Conservation (phyloP, 1,284 basidiomycete genomes). For the Cystobasidium slooffiae region DNA sequence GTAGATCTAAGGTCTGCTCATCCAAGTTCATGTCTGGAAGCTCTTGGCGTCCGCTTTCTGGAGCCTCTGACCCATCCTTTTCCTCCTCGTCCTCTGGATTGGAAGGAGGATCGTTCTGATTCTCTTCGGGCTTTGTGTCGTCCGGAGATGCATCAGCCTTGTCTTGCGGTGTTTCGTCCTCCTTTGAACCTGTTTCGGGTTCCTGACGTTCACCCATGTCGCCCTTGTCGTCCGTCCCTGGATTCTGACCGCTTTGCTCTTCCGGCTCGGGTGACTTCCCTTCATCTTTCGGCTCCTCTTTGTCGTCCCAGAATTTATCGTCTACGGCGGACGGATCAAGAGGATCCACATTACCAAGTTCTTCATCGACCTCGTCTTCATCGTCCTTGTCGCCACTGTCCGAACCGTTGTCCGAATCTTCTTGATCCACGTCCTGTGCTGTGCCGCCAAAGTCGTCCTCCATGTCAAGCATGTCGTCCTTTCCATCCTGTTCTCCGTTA, state of each 20-base stretch:
- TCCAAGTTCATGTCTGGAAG: conserved; percentile 63
- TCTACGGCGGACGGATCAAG: conserved; percentile 87
- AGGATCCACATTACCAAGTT: conserved; percentile 80
- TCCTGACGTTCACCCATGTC: conserved; percentile 56
- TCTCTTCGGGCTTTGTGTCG: too few relatives aligned
- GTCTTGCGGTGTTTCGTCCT: conserved; percentile 55
- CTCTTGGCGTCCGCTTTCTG: conserved; percentile 60
- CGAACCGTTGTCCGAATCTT: conserved; percentile 64
- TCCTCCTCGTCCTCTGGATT: neutral
- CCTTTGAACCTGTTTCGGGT: conserved; percentile 56
- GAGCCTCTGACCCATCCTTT: conserved; percentile 2
- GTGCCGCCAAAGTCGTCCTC: conserved; percentile 63
- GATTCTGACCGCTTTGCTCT: conserved; percentile 54
- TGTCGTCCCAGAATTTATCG: conserved; percentile 91
- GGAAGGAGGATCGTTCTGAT: too few relatives aligned
- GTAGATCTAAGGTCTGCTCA: conserved; percentile 75
- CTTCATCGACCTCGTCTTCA: conserved; percentile 74
- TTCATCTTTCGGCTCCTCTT: conserved; percentile 60
- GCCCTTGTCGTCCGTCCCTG: conserved; percentile 58
- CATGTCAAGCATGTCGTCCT: conserved; percentile 65
- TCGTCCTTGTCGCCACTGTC: conserved; percentile 64
- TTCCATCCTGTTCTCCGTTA: conserved; percentile 64
- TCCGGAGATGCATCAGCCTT: conserved; percentile 15
- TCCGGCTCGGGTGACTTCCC: conserved; percentile 56
- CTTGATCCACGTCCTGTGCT: conserved; percentile 55